phyloP scores from a whole-genome alignment of 805 yeast species.

The Wickerhamiella nectarea region DNA sequence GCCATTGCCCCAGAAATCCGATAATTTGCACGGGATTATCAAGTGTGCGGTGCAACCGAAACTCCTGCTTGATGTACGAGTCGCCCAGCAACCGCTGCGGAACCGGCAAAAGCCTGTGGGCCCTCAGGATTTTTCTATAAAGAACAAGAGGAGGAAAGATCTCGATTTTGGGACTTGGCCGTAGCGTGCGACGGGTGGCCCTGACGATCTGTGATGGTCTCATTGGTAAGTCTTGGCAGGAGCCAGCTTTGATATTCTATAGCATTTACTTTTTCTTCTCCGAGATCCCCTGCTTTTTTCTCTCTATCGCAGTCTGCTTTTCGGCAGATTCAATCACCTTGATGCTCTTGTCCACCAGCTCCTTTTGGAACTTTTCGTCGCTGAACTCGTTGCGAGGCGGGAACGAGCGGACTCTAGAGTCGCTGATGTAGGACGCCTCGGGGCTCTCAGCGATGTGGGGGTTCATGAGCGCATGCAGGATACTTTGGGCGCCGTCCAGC shows the following conservation, averaged over 20 bases:
- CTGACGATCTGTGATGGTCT: not conserved
- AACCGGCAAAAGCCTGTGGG: conserved; percentile 56
- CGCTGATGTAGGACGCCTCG: conserved; percentile 62
- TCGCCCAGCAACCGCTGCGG: conserved; percentile 68
- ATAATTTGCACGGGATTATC: conserved; percentile 90
- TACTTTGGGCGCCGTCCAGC: conserved; percentile 65
- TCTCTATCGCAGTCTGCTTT: conserved; percentile 52
- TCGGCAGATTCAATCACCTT: conserved; percentile 47
- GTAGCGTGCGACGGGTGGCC: conserved; percentile 17
- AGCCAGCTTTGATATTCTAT: no score
- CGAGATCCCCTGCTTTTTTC: conserved; percentile 30
- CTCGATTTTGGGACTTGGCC: conserved; percentile 17
- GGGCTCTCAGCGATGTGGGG: conserved; percentile 51
- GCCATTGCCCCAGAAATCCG: conserved; percentile 92
- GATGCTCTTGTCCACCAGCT: conserved; percentile 49
- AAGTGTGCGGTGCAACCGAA: conserved; percentile 62
- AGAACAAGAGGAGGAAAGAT: conserved; percentile 71
- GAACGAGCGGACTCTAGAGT: conserved; percentile 40
- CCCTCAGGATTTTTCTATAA: conserved; percentile 68
- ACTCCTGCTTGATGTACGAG: conserved; percentile 77
- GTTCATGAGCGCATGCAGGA: conserved; percentile 50
- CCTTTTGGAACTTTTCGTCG: conserved; percentile 46
- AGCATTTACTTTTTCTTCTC: not conserved
- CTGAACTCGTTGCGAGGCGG: conserved; percentile 51
- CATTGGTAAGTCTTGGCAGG: conserved; percentile 6